Conservation (phyloP, 306 rosid genomes). For the Benincasa hispida region DNA sequence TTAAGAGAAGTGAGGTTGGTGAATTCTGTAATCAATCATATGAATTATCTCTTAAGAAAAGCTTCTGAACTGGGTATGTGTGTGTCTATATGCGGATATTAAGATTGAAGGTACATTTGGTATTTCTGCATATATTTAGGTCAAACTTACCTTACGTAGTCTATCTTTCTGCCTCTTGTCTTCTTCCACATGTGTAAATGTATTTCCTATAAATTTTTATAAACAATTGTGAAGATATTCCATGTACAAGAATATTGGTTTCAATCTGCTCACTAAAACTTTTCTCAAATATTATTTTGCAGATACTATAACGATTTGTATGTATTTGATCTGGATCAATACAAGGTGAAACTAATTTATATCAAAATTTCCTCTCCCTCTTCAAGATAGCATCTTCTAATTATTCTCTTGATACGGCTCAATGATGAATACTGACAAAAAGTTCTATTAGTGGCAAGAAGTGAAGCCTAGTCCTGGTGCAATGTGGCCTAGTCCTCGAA, state of each 20-base stretch:
- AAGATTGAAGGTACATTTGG: neutral
- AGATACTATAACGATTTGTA: constrained; percentile 87
- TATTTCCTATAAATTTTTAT: neutral
- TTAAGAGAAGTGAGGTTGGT: constrained; percentile 98
- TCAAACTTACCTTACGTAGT: neutral
- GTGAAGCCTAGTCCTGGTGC: constrained; percentile 89
- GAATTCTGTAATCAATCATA: neutral
- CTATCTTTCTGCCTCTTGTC: neutral
- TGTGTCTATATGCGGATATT: neutral
- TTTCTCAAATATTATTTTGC: constrained; percentile 12
- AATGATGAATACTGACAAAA: neutral
- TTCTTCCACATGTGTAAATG: neutral
- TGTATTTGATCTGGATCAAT: constrained; percentile 91
- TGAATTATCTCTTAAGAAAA: neutral
- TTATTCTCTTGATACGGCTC: neutral
- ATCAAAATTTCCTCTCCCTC: neutral
- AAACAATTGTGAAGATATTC: neutral
- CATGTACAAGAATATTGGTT: neutral
- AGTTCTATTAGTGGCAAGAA: constrained; percentile 82
- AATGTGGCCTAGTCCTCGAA: constrained; percentile 92
- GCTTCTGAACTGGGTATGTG: neutral
- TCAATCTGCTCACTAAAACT: neutral
- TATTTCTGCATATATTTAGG: neutral
- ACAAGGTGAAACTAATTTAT: constrained; percentile 41
- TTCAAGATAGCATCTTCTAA: neutral